Percentiles rank a stretch among this genome's conserved stretches.
Conservation (phyloP, 169 alveolate genomes). For the Babesia ovis region DNA sequence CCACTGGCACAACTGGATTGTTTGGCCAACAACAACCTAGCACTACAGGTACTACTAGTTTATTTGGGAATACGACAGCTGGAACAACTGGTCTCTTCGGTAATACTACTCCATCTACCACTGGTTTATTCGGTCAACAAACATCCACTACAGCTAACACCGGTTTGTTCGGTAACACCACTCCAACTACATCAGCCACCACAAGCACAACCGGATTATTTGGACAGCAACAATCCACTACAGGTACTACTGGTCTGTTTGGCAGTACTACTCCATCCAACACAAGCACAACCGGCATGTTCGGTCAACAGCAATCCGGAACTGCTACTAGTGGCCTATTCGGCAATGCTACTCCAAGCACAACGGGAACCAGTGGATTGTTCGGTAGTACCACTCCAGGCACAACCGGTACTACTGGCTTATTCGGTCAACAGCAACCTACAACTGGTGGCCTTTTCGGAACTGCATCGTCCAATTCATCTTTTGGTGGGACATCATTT, state of each 20-base stretch:
- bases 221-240: no score
- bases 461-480: background rate
- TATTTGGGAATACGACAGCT: conserved; percentile 6
- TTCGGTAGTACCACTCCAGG: conserved; percentile 22
- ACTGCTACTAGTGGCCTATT: background rate
- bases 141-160: background rate
- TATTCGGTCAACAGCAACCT: background rate
- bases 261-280: background rate
- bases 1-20: conserved; percentile 14
- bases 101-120: background rate
- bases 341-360: background rate
- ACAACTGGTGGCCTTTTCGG: conserved; percentile 17
- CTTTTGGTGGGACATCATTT: conserved; percentile 8
- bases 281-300: background rate
- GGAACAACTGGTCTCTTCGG: conserved; percentile 24
- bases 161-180: conserved; percentile 29
- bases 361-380: conserved; percentile 21
- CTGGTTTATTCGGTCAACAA: conserved; percentile 21
- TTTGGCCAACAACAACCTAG: conserved; percentile 25
- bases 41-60: background rate
- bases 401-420: conserved; percentile 1
- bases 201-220: conserved; percentile 2
- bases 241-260: background rate
- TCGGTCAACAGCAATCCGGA: background rate
- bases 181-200: conserved; percentile 2